Conservation (phyloP, 1,139 yeast genomes). For the Lodderomyces margitis region DNA sequence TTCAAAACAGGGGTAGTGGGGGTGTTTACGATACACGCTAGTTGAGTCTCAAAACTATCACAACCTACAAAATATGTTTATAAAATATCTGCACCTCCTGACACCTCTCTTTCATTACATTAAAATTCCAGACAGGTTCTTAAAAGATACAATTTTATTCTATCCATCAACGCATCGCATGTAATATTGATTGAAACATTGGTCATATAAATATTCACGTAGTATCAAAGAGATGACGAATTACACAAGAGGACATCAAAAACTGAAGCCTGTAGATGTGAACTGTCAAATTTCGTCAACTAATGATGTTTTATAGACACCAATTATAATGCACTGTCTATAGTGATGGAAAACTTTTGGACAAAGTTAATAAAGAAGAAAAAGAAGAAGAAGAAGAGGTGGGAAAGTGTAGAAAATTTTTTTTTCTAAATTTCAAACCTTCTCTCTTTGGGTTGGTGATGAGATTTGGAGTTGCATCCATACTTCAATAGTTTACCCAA, state of each 20-base stretch:
- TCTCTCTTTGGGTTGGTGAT: slow-evolving; percentile 6
- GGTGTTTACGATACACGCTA: too few species aligned
- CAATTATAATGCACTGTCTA: slow-evolving; percentile 47
- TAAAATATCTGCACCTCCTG: slow-evolving; percentile 46
- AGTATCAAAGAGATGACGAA: not conserved
- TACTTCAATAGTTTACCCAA: slow-evolving; percentile 1
- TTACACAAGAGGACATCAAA: slow-evolving; percentile 6
- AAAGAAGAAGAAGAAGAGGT: slow-evolving; percentile 10
- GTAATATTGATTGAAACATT: slow-evolving; percentile 23
- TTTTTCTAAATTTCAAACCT: not conserved
- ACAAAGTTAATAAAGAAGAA: slow-evolving; percentile 41
- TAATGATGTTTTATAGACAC: slow-evolving; percentile 1
- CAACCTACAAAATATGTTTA: not conserved
- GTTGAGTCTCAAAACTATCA: too few species aligned
- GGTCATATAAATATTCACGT: slow-evolving; percentile 5
- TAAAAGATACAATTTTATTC: slow-evolving; percentile 40
- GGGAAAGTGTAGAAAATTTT: slow-evolving; percentile 6
- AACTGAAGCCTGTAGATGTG: slow-evolving; percentile 8
- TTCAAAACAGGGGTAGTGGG: too few species aligned
- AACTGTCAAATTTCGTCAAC: not conserved
- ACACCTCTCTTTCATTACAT: slow-evolving; percentile 53
- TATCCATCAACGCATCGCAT: slow-evolving; percentile 52
- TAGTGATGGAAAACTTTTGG: slow-evolving; percentile 53
- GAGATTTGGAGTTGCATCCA: slow-evolving; percentile 2
- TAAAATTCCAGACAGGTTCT: slow-evolving; percentile 53